phyloP scores from a whole-genome alignment of 495 filamentous ascomycete species.

The Penicillium lividum region DNA sequence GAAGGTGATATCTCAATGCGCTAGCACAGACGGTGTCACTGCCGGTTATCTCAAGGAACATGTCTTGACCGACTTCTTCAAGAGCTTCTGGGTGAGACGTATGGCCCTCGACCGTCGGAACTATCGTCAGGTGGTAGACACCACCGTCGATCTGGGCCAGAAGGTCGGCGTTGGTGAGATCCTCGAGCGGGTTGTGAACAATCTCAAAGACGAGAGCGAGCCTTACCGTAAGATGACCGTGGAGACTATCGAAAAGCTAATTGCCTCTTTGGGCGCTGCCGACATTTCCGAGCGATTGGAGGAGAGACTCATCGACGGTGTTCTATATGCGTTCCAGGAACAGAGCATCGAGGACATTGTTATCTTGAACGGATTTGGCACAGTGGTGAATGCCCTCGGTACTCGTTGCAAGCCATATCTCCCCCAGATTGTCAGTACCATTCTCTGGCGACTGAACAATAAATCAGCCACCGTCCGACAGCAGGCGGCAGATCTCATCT shows the following conservation, averaged over 20 bases:
- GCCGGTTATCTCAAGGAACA: slow-evolving; percentile 92
- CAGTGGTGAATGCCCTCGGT: slow-evolving; percentile 93
- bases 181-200: slow-evolving; percentile 85
- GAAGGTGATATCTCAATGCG: slow-evolving; percentile 97
- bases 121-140: slow-evolving; percentile 96
- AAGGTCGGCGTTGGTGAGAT: slow-evolving; percentile 97
- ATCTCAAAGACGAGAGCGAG: slow-evolving; percentile 97
- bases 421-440: slow-evolving; percentile 92
- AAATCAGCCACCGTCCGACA: slow-evolving; percentile 94
- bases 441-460: slow-evolving; percentile 98
- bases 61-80: slow-evolving; percentile 95
- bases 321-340: slow-evolving; percentile 97
- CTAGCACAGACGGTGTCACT: slow-evolving; percentile 91
- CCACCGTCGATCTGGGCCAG: slow-evolving; percentile 94
- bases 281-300: slow-evolving; percentile 92
- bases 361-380: slow-evolving; percentile 98
- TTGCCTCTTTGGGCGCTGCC: slow-evolving; percentile 87
- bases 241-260: slow-evolving; percentile 94
- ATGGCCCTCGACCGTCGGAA: slow-evolving; percentile 98
- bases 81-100: slow-evolving; percentile 95
- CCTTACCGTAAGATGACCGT: slow-evolving; percentile 99
- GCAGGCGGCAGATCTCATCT: slow-evolving; percentile 95
- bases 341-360: slow-evolving; percentile 96
- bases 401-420: slow-evolving; percentile 95
- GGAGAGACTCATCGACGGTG: slow-evolving; percentile 91